Evolutionary conservation across 139 green algal genomes (phyloP).

Genomic region (Chlorella ohadii): DNA sequence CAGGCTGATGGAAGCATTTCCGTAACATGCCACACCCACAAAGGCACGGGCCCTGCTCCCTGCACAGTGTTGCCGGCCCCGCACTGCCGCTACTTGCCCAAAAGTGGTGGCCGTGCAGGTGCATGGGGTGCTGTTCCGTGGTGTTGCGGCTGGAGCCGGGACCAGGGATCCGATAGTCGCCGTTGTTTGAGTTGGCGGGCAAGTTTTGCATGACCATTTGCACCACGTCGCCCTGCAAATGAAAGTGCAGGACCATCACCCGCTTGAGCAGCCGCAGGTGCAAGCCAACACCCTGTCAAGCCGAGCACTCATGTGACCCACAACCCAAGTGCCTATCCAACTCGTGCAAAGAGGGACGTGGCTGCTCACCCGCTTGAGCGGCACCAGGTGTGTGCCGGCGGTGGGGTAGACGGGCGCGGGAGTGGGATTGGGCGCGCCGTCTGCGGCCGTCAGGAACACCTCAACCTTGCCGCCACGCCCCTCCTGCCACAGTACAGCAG

Average conservation of each 20-base stretch:
- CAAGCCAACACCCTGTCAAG: too few relatives aligned
- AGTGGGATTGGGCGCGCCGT: background rate
- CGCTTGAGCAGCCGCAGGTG: constrained; percentile 40
- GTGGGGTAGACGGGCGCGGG: constrained; percentile 39
- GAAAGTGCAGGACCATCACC: too few relatives aligned
- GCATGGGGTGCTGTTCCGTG: constrained; percentile 69
- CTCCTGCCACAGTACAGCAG: background rate
- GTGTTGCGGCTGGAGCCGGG: constrained; percentile 41
- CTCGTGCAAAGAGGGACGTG: background rate
- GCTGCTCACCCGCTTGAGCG: constrained; percentile 10
- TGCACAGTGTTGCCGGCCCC: too few relatives aligned
- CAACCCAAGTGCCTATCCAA: too few relatives aligned
- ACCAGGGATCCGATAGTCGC: constrained; percentile 39
- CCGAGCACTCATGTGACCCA: too few relatives aligned
- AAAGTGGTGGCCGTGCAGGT: constrained; percentile 78
- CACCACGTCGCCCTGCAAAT: constrained; percentile 39
- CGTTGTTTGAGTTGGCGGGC: constrained; percentile 46
- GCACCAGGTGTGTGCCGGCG: constrained; percentile 49
- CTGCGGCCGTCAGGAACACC: background rate
- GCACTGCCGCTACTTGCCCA: constrained; percentile 42
- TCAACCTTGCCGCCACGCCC: background rate
- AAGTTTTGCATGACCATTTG: constrained; percentile 61
- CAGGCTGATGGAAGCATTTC: too few relatives aligned
- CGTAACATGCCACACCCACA: too few relatives aligned
- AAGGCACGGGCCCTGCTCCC: too few relatives aligned